phyloP scores from a whole-genome alignment of 768 basidiomycete species.

The Auriscalpium microsporum region DNA sequence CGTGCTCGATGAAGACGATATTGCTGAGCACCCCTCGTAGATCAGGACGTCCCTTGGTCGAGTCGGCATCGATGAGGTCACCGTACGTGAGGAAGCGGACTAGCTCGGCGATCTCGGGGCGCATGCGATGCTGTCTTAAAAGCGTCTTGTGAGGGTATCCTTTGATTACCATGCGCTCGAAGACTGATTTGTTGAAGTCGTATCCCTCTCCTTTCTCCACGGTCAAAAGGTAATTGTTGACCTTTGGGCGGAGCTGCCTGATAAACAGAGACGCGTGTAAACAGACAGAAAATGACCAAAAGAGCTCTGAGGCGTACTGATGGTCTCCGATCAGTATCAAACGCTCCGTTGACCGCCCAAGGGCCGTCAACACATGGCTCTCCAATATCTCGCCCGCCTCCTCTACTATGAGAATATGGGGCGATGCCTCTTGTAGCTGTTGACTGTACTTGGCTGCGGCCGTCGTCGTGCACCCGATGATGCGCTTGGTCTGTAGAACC shows the following conservation, averaged over 20 bases:
- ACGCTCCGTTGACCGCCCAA: conserved; percentile 38
- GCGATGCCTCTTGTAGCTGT: conserved; percentile 35
- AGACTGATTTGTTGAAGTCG: conserved; percentile 59
- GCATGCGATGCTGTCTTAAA: conserved; percentile 59
- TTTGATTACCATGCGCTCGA: conserved; percentile 56
- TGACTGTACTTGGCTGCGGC: conserved; percentile 54
- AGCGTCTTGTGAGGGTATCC: conserved; percentile 56
- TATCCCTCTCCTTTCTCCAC: conserved; percentile 62
- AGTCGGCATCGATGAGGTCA: conserved; percentile 46
- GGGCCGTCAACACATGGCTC: conserved; percentile 53
- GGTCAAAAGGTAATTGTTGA: conserved; percentile 55
- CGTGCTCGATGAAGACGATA: conserved; percentile 54
- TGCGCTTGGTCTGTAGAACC: conserved; percentile 37
- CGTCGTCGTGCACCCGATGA: conserved; percentile 65
- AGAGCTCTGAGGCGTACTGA: conserved; percentile 37
- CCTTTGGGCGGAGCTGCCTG: conserved; percentile 68
- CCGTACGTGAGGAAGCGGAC: conserved; percentile 60
- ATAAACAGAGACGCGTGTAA: not conserved
- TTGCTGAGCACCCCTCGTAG: conserved; percentile 49
- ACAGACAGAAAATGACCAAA: not conserved
- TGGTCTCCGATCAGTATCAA: conserved; percentile 67
- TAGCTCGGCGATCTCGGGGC: conserved; percentile 60
- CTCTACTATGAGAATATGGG: conserved; percentile 54
- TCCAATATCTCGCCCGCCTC: conserved; percentile 71
- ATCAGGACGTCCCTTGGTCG: conserved; percentile 40